A percentile compares a stretch with the other conserved stretches of the same genome.
Evolutionary conservation across 2,329 filamentous ascomycete genomes (phyloP).

Genomic region (Amauroascus niger): DNA sequence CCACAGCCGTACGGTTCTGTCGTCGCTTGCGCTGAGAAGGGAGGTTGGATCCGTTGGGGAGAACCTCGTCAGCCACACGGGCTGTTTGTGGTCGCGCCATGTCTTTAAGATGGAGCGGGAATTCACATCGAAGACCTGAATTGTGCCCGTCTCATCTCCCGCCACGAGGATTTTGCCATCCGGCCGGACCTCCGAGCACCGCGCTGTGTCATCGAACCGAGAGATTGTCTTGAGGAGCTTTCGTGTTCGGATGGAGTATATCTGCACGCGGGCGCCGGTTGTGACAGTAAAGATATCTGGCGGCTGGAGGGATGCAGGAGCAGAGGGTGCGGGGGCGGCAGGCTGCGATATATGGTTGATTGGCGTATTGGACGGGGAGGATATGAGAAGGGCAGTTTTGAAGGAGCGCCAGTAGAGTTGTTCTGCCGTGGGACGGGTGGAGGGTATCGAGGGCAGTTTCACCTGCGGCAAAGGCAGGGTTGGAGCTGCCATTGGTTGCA

Average conservation of each 20-base stretch:
- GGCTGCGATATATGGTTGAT: slow-evolving; percentile 83
- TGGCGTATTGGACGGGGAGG: slow-evolving; percentile 80
- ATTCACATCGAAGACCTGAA: slow-evolving; percentile 89
- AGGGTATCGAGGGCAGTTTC: slow-evolving; percentile 73
- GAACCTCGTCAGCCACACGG: slow-evolving; percentile 85
- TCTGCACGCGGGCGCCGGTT: slow-evolving; percentile 84
- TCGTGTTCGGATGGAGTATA: slow-evolving; percentile 84
- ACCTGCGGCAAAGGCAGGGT: slow-evolving; percentile 69
- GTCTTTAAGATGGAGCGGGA: slow-evolving; percentile 89
- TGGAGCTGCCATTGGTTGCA: slow-evolving; percentile 66
- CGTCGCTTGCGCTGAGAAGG: slow-evolving; percentile 82
- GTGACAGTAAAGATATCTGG: slow-evolving; percentile 72
- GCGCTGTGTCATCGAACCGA: slow-evolving; percentile 82
- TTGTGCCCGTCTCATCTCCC: slow-evolving; percentile 80
- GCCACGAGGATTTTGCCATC: slow-evolving; percentile 85
- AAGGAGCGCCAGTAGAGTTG: slow-evolving; percentile 96
- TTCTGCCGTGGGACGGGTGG: slow-evolving; percentile 69
- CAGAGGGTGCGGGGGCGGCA: slow-evolving; percentile 37
- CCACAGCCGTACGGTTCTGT: slow-evolving; percentile 88
- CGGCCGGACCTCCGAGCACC: slow-evolving; percentile 75
- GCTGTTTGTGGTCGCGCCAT: slow-evolving; percentile 89
- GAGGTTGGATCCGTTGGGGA: slow-evolving; percentile 79
- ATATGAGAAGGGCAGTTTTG: slow-evolving; percentile 79
- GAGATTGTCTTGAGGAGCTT: slow-evolving; percentile 91
- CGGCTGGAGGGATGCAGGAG: slow-evolving; percentile 40